phyloP scores from a whole-genome alignment of 768 basidiomycete species.

The Chlorophyllum brunneum region DNA sequence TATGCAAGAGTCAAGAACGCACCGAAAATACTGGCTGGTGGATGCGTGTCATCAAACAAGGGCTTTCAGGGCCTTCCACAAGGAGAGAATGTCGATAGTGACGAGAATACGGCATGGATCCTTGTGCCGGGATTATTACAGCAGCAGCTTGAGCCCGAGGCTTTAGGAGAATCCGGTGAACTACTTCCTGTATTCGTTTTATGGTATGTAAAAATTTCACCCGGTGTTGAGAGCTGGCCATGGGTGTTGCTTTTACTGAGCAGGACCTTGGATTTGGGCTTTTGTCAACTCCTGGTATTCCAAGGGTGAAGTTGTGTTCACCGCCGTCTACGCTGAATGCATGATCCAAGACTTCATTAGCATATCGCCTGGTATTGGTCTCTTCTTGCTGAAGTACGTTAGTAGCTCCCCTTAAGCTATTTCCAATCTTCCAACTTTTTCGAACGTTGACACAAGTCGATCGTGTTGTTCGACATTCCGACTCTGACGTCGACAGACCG shows the following conservation, averaged over 20 bases:
- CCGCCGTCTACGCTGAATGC: neutral
- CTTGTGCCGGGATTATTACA: neutral
- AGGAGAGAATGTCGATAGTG: neutral
- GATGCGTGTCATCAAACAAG: too few species aligned
- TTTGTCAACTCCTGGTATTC: neutral
- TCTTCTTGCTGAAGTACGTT: neutral
- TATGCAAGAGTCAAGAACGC: neutral
- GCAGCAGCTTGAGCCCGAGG: neutral
- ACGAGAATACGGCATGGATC: neutral
- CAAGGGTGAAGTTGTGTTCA: neutral
- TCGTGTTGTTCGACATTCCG: neutral
- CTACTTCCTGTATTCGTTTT: neutral
- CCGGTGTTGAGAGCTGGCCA: neutral
- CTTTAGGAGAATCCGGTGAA: neutral
- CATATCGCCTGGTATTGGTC: conserved; percentile 1
- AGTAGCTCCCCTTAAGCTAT: neutral
- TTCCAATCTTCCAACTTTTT: neutral
- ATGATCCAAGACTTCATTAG: conserved; percentile 5
- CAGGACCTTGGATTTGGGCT: neutral
- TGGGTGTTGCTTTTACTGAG: neutral
- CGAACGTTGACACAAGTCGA: neutral
- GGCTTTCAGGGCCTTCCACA: neutral
- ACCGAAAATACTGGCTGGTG: neutral
- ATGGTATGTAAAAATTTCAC: neutral
- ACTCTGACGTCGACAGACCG: conserved; percentile 7